Conservation (phyloP, 1,139 yeast genomes). For the Arxiozyma slooffiae region DNA sequence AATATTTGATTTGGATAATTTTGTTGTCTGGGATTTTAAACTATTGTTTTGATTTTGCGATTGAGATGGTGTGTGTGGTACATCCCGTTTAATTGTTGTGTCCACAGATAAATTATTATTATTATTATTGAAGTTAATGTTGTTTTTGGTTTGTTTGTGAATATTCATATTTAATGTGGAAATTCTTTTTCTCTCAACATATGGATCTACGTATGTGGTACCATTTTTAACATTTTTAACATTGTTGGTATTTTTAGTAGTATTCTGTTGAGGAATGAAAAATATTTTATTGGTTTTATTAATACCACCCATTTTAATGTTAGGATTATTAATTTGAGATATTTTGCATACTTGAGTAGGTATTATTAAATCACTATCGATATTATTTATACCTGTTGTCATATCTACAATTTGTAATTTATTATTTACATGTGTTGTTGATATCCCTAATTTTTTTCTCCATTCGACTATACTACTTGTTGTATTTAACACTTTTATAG, state of each 20-base stretch:
- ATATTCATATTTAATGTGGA: background rate
- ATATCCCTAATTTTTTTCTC: conserved; percentile 28
- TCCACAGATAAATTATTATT: background rate
- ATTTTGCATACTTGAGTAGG: background rate
- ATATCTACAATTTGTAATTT: conserved; percentile 2
- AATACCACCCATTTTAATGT: background rate
- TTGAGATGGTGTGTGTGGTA: background rate
- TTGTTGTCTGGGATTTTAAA: background rate
- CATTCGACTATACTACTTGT: conserved; percentile 31
- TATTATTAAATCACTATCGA: conserved; percentile 1
- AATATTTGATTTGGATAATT: conserved; percentile 3
- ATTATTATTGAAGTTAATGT: background rate
- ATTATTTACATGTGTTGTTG: conserved; percentile 5
- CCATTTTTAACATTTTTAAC: conserved; percentile 1
- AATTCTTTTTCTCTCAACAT: no score
- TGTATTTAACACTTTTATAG: conserved; percentile 23
- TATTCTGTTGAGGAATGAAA: background rate
- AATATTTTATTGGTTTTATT: no score
- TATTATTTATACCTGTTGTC: conserved; percentile 3
- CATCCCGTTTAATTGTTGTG: background rate
- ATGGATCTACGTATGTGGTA: background rate
- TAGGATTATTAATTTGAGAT: background rate
- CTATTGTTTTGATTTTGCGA: background rate
- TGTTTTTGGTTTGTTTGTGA: background rate
- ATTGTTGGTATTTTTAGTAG: background rate